Evolutionary conservation across 2,329 filamentous ascomycete species (phyloP), one percentile per base, ranked within the genome.

Genomic region (Exophiala calicioides): DNA sequence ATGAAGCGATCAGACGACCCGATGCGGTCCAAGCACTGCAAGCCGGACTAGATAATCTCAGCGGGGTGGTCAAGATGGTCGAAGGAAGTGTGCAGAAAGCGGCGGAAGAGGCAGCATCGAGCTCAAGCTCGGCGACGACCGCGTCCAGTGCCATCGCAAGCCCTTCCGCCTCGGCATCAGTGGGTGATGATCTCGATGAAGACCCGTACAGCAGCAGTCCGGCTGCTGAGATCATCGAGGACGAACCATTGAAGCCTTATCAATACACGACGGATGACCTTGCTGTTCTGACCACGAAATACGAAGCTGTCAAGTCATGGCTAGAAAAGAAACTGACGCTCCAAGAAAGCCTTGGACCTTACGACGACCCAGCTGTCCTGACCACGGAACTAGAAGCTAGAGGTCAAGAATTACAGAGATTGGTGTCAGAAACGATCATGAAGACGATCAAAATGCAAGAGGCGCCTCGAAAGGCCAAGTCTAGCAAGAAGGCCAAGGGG

Each of bases 221-320:
- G 20, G 49, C 52, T 18, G 57, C 60, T 8, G 62, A 65, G 13
- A 57, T 63, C n/a, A 61, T 67, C 12, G 56, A 60, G 23, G 58
- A 61, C 5, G 55, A 65, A 19, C 63, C 62, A 31, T 63, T 66
- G 20, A 65, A 69, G 26, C 64, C 79, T 0, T 77, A 81, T 13
- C 69, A 79, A 18, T 94, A 94, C 70, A 84, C 78, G 1, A 70
- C 81, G 6, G 80, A 85, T 21, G 90, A 97, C 60, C 73, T 95
- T 23, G 74, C 77, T 31, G 72, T 76, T 36, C 73, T 93, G 18
- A 78, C 83, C 40, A 75, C 79, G 8, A 70, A 82, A 13, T 80
- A 84, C 60, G 77, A 81, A 20, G 76, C 79, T 10, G 80, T 84
- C 13, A 71, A 77, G 12, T 73, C 77, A 15, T 98, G 91, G 91